Evolutionary conservation across 2,329 filamentous ascomycete species (phyloP), one percentile per base, ranked within the genome.

Genomic region (Aureobasidium sp.): DNA sequence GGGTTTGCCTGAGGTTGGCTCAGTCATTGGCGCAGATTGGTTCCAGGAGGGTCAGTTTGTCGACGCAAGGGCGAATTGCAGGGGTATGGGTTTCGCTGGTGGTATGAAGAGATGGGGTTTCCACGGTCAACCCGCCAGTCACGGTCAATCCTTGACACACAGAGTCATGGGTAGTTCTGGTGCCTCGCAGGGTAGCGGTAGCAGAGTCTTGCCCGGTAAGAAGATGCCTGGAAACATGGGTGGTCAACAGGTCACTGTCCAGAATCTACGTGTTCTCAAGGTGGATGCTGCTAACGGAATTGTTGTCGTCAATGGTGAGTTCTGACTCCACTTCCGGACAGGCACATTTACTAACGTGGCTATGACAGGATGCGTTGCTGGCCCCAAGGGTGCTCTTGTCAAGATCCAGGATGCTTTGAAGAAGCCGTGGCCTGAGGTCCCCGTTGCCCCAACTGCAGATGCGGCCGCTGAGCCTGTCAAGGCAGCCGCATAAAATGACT

Each of bases 211-310:
- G 72, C 94, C 94, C 0, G 94, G 94, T 64, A 99, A 99, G 85
- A 94, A 92, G 79, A 99, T 99, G 94, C 86, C 94, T 3, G 94
- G 94, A 61, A 86, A 90, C 64, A 97, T 99, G 94, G 94, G 94
- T 66, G 89, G 88, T 67, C 84, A 96, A 75, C 86, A 85, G 68
- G 89, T 92, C 62, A 99, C 94, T 52, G 83, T 94, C 63, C 92
- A 97, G 82, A 97, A 96, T 76, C 79, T 97, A 69, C 89, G 88
- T 77, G 86, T 99, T 59, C 78, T 99, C 73, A 87, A 91, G 80
- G 87, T 96, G 37, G 92, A 97, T 77, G 83, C 87, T 69, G 87
- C 89, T 74, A 87, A 92, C 71, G 94, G 94, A 24, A 85, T 96
- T 69, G 85, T 99, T 63, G 85, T 97, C 59, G 87, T 99, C 66